Percentiles rank a stretch among this genome's conserved stretches.
Evolutionary conservation across 805 yeast species (phyloP).

Genomic region (Starmerella vaccinii): DNA sequence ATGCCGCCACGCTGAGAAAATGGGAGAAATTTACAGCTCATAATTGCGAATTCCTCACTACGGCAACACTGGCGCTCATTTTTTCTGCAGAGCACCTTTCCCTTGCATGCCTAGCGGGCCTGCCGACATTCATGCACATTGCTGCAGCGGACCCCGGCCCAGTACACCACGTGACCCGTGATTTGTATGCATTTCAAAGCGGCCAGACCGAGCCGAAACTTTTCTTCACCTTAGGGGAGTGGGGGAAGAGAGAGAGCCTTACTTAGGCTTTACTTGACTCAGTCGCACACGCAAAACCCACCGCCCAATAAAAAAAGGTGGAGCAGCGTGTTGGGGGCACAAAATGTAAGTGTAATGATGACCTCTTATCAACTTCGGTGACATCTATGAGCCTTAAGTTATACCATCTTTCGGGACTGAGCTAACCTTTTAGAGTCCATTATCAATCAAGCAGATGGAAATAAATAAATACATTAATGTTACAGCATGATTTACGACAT

Average conservation of each 20-base stretch:
- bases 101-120: too few species aligned
- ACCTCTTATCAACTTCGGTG: constrained; percentile 26
- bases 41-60: neutral
- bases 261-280: too few species aligned
- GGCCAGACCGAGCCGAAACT: neutral
- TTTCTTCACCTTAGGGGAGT: neutral
- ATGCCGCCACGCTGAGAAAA: too few species aligned
- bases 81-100: too few species aligned
- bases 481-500: neutral
- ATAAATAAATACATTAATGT: neutral
- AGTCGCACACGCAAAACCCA: too few species aligned
- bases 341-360: constrained; percentile 25
- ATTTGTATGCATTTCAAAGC: neutral
- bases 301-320: neutral
- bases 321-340: neutral
- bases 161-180: neutral
- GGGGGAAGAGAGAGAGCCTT: neutral
- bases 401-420: constrained; percentile 31
- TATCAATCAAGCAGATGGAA: neutral
- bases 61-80: too few species aligned
- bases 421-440: constrained; percentile 17
- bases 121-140: neutral
- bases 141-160: neutral
- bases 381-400: constrained; percentile 26
- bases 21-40: too few species aligned